phyloP scores from a whole-genome alignment of 2,329 filamentous ascomycete genomes.

The Aspergillus novofumigatus region DNA sequence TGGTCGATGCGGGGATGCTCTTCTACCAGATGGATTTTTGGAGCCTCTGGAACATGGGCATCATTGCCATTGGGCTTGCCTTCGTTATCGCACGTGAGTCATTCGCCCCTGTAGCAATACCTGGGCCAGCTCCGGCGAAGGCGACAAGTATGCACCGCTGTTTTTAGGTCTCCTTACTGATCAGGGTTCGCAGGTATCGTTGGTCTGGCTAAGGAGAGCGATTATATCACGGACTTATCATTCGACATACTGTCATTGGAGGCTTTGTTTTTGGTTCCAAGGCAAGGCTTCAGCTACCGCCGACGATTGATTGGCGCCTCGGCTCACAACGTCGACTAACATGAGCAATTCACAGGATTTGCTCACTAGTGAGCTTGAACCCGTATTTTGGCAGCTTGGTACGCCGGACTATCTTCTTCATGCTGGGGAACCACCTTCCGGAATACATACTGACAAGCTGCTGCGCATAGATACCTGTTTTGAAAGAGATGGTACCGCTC shows the following conservation, averaged over 20 bases:
- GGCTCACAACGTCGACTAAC: slow-evolving; percentile 12
- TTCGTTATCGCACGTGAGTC: slow-evolving; percentile 70
- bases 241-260: slow-evolving; percentile 90
- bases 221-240: slow-evolving; percentile 66
- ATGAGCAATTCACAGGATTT: slow-evolving; percentile 55
- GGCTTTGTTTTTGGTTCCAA: slow-evolving; percentile 82
- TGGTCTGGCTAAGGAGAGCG: slow-evolving; percentile 59
- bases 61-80: slow-evolving; percentile 66
- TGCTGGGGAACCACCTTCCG: slow-evolving; percentile 1
- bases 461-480: slow-evolving; percentile 65
- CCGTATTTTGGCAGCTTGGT: slow-evolving; percentile 68
- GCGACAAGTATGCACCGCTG: not conserved
- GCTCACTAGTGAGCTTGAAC: slow-evolving; percentile 78
- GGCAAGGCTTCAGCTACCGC: slow-evolving; percentile 33
- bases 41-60: slow-evolving; percentile 69
- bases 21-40: slow-evolving; percentile 83
- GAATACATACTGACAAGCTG: slow-evolving; percentile 13
- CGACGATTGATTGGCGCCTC: slow-evolving; percentile 4
- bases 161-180: slow-evolving; percentile 2
- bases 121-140: slow-evolving; percentile 2
- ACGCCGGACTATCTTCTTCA: slow-evolving; percentile 18
- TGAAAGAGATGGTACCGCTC: slow-evolving; percentile 74
- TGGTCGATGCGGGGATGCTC: slow-evolving; percentile 77
- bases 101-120: not conserved
- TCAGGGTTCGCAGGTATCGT: slow-evolving; percentile 52